A percentile compares a stretch with the other conserved stretches of the same genome.
These are phyloP conservation scores for Mycena sanguinolenta DNA, from an alignment of 768 basidiomycete species.

Conservation along the genomic window DNA sequence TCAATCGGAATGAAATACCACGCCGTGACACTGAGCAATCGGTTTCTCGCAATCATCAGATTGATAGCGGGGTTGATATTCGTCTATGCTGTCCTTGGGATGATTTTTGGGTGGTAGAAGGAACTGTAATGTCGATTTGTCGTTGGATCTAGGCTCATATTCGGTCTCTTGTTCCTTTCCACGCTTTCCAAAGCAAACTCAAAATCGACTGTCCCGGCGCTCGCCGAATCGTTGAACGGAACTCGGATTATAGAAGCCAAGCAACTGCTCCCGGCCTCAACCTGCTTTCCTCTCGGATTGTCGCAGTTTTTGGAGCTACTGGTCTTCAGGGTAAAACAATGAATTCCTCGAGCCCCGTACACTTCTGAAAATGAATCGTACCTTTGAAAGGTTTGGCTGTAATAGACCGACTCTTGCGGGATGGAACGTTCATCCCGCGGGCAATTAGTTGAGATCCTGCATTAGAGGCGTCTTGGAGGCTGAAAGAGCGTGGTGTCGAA, in stretches of 20 bases:
- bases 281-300: constrained; percentile 36
- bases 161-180: too few relatives aligned
- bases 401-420: constrained; percentile 44
- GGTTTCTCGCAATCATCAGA: constrained; percentile 66
- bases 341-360: too few relatives aligned
- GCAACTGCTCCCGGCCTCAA: too few relatives aligned
- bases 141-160: too few relatives aligned
- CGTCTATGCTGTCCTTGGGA: constrained; percentile 25
- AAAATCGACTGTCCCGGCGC: too few relatives aligned
- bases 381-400: constrained; percentile 47
- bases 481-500: constrained; percentile 39
- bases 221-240: too few relatives aligned
- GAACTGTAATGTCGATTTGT: too few relatives aligned
- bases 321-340: constrained; percentile 47
- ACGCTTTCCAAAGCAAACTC: too few relatives aligned
- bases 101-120: background rate
- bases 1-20: constrained; percentile 43
- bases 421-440: constrained; percentile 50
- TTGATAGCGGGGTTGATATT: constrained; percentile 36
- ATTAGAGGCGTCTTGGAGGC: constrained; percentile 41
- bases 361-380: background rate
- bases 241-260: too few relatives aligned
- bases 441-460: constrained; percentile 48
- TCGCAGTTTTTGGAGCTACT: constrained; percentile 52
- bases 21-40: constrained; percentile 70